phyloP scores from a whole-genome alignment of 768 basidiomycete species.

The Naganishia vaughanmartiniae region DNA sequence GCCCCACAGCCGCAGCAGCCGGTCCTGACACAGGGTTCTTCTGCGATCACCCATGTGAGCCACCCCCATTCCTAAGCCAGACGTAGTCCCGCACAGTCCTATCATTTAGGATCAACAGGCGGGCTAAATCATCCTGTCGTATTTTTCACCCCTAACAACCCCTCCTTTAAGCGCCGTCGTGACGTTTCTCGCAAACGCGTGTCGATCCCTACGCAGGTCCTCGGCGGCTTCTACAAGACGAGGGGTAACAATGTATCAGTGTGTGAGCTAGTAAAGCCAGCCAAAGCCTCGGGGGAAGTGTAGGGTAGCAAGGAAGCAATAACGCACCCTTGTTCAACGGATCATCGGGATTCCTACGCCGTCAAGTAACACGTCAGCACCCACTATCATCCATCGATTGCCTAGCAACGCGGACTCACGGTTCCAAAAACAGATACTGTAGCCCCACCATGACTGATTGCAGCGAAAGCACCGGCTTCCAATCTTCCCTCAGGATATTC shows the following conservation, averaged over 20 bases:
- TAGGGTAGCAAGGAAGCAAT: too few relatives aligned
- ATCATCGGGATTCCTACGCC: constrained; percentile 77
- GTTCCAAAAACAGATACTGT: constrained; percentile 97
- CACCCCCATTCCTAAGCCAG: too few relatives aligned
- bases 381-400: too few relatives aligned
- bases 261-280: background rate
- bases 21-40: too few relatives aligned
- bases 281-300: too few relatives aligned
- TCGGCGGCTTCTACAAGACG: constrained; percentile 77
- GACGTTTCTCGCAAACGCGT: constrained; percentile 79
- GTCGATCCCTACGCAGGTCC: constrained; percentile 84
- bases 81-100: background rate
- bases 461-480: constrained; percentile 97
- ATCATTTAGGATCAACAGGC: too few relatives aligned
- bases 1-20: too few relatives aligned
- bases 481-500: constrained; percentile 97
- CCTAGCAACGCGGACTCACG: constrained; percentile 53
- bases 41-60: too few relatives aligned
- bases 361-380: too few relatives aligned
- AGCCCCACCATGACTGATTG: constrained; percentile 98
- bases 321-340: constrained; percentile 90
- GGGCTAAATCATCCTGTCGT: constrained; percentile 64
- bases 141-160: constrained; percentile 71
- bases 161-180: constrained; percentile 81
- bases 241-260: background rate